phyloP scores from a whole-genome alignment of 2,329 filamentous ascomycete genomes.

The Phialophora macrospora region DNA sequence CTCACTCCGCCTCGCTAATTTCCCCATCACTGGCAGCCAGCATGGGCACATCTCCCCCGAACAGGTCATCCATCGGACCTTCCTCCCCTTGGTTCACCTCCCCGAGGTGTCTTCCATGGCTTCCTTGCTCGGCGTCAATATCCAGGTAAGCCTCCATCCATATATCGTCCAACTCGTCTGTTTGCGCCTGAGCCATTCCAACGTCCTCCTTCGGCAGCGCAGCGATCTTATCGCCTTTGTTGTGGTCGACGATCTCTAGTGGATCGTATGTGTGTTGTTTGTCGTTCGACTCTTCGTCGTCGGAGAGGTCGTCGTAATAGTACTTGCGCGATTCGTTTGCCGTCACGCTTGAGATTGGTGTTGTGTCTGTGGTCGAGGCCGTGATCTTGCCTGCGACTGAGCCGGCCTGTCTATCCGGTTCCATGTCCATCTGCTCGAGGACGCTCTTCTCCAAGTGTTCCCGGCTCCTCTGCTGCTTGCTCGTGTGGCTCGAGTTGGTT shows the following conservation, averaged over 20 bases:
- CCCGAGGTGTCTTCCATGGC: too few relatives aligned
- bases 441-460: neutral
- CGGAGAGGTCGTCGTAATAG: too few relatives aligned
- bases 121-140: neutral
- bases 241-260: neutral
- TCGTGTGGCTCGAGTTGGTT: neutral
- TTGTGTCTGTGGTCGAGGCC: too few relatives aligned
- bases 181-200: neutral
- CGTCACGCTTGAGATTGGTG: too few relatives aligned
- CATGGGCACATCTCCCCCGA: neutral
- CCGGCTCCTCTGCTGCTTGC: neutral
- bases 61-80: neutral
- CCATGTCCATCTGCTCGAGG: too few relatives aligned
- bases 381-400: too few relatives aligned
- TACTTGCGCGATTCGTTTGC: too few relatives aligned
- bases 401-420: too few relatives aligned
- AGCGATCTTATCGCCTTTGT: neutral
- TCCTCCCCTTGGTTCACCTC: neutral
- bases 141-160: neutral
- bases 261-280: neutral
- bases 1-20: slow-evolving; percentile 16
- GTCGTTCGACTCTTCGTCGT: too few relatives aligned
- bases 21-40: slow-evolving; percentile 5
- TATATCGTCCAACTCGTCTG: neutral
- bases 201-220: neutral